Evolutionary conservation across 208 protist species (phyloP).

Genomic region (Perkinsela sp.): DNA sequence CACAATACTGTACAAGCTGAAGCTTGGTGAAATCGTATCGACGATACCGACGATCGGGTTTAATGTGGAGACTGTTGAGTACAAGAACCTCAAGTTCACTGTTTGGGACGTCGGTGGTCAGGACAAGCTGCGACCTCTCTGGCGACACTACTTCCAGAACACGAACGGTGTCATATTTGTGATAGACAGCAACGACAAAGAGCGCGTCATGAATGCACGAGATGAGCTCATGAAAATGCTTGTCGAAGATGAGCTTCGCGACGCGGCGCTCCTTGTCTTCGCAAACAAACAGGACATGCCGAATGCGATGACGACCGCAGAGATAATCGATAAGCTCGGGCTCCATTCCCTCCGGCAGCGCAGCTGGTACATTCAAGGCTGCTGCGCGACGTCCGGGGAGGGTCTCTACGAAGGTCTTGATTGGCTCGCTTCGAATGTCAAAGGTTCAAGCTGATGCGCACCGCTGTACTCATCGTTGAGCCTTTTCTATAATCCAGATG

Average conservation of each 20-base stretch:
- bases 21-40: constrained; percentile 78
- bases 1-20: constrained; percentile 87
- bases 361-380: constrained; percentile 72
- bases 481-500: no score
- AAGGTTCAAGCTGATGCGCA: constrained; percentile 24
- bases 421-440: constrained; percentile 57
- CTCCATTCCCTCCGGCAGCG: constrained; percentile 67
- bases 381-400: constrained; percentile 60
- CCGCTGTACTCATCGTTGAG: no score
- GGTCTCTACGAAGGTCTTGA: constrained; percentile 71
- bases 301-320: constrained; percentile 79
- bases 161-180: constrained; percentile 88
- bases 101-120: constrained; percentile 86
- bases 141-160: constrained; percentile 86
- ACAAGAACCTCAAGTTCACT: constrained; percentile 83
- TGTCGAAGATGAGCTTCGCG: constrained; percentile 82
- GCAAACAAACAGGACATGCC: constrained; percentile 98
- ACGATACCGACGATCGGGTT: constrained; percentile 89
- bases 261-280: constrained; percentile 82
- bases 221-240: constrained; percentile 81
- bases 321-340: constrained; percentile 82
- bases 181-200: constrained; percentile 79
- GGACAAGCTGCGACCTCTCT: constrained; percentile 79
- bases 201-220: constrained; percentile 55
- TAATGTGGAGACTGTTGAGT: constrained; percentile 86